Evolutionary conservation across 345 rosid genomes (phyloP), one percentile per base, ranked within the genome.

Genomic region (Tarenaya hassleriana): DNA sequence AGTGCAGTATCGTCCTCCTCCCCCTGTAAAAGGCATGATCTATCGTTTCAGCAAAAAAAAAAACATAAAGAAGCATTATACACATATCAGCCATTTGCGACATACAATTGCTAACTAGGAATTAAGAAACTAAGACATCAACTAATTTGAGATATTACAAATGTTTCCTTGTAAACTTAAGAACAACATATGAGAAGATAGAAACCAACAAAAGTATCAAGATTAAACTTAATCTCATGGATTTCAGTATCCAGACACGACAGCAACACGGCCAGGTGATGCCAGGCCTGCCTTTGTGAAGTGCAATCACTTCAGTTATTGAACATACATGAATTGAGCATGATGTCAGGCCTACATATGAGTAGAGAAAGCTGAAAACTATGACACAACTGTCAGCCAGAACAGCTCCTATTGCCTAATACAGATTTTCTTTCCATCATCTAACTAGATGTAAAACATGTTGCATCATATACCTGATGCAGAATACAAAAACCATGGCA

Each of bases 1-100:
- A 91, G 66, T 63, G 98, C 92, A 1, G 86, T 20, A 64, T 87
- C 95, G 77, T 91, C 98, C 68, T 78, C 80, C 76, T 91, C 96
- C 57, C 92, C 96, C 98, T 91, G 84, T 45, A 42, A 55, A 17
- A 15, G 32, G 61, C 31, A 44, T 32, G 56, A 37, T 41, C 61
- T 16, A 65, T 68, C 31, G 78, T 58, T 58, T 62, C 34, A 46
- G 50, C 37, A 38, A 35, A 8, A 39, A 52, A 38, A 34, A n/a
- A 32, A 62, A 62, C 34, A 48, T 13, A 31, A 45, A 50, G 39
- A 18, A 5, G 8, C 19, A 50, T 14, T 38, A 32, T 5, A 7
- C 41, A 24, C 33, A 50, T n/a, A n/a, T 8, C 34, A 64, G 53
- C 21, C 31, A 3, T 37, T 15, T 8, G 16, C 14, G 18, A 16